phyloP scores from a whole-genome alignment of 306 rosid species.

The Trichosanthes truncata region DNA sequence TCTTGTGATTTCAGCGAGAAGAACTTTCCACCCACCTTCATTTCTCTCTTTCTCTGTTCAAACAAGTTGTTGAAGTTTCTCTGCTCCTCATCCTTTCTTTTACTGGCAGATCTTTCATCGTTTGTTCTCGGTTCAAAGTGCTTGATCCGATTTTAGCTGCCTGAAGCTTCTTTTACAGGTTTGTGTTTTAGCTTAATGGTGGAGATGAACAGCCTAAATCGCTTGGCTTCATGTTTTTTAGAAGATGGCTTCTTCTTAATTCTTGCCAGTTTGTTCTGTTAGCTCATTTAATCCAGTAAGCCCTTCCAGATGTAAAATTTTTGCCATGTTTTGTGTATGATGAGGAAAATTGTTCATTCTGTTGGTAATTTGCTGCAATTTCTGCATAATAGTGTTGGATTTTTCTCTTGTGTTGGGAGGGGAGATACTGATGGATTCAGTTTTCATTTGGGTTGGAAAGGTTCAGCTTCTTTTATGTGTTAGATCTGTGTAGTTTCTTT shows the following conservation, averaged over 20 bases:
- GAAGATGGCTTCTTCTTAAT: neutral
- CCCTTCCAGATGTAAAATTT: neutral
- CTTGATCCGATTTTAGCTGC: constrained; percentile 8
- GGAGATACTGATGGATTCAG: neutral
- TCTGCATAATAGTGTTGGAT: neutral
- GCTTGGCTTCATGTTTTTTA: neutral
- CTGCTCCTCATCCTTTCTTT: neutral
- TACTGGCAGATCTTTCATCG: constrained; percentile 9
- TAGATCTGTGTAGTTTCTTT: neutral
- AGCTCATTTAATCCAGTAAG: neutral
- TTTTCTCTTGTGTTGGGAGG: neutral
- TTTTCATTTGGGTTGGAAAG: neutral
- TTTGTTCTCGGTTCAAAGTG: constrained; percentile 3
- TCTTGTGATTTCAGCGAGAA: neutral
- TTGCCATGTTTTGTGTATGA: neutral
- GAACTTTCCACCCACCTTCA: neutral
- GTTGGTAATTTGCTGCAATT: neutral
- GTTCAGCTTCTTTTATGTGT: neutral
- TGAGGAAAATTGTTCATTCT: neutral
- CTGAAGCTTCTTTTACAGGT: constrained; percentile 7
- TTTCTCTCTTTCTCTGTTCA: neutral
- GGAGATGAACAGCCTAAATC: neutral
- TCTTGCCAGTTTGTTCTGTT: neutral
- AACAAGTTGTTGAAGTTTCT: neutral
- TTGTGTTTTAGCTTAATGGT: constrained; percentile 1